phyloP scores from a whole-genome alignment of 179 eudicot genomes.

The Actinidia polygama region DNA sequence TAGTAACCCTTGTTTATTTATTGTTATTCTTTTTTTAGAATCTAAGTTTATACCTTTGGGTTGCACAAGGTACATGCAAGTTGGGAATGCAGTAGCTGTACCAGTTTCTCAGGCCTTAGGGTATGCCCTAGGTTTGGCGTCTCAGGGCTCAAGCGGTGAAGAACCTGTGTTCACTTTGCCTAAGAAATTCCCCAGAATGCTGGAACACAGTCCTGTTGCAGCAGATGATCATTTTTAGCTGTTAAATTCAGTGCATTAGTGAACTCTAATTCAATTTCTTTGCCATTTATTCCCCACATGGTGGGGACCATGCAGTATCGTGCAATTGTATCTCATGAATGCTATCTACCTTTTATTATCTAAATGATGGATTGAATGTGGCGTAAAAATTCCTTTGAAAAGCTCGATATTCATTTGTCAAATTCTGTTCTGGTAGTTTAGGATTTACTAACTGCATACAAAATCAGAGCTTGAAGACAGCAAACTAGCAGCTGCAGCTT shows the following conservation, averaged over 20 bases:
- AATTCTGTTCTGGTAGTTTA: too few species aligned
- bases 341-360: too few species aligned
- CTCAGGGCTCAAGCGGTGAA: conserved; percentile 19
- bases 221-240: neutral
- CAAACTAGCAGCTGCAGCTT: too few species aligned
- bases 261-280: neutral
- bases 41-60: neutral
- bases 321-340: too few species aligned
- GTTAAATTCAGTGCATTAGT: neutral
- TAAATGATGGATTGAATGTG: too few species aligned
- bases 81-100: conserved; percentile 51
- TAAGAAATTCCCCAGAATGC: conserved; percentile 17
- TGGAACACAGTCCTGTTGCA: neutral
- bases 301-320: neutral
- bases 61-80: conserved; percentile 39
- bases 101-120: conserved; percentile 49
- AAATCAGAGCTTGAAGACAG: too few species aligned
- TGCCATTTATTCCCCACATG: neutral
- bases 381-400: too few species aligned
- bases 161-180: conserved; percentile 30
- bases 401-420: too few species aligned
- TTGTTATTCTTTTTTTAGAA: too few species aligned
- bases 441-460: too few species aligned
- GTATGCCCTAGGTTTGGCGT: conserved; percentile 29
- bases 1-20: too few species aligned